Conservation (phyloP, 208 protist species). For the Trypanosoma scelopori region DNA sequence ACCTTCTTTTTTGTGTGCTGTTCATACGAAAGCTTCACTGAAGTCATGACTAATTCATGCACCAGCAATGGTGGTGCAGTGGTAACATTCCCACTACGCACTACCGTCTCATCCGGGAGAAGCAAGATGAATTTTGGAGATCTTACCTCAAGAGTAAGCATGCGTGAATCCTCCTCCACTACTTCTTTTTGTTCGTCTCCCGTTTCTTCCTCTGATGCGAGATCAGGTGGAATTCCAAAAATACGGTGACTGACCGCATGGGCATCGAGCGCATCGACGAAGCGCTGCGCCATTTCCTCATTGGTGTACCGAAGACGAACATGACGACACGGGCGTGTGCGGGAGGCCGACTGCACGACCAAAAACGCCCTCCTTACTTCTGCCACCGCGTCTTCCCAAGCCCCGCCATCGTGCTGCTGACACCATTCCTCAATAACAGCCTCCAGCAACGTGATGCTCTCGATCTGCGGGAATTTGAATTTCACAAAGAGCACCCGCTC, state of each 20-base stretch:
- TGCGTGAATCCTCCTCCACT: constrained; percentile 6
- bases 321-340: constrained; percentile 32
- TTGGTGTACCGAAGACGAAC: constrained; percentile 15
- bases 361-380: constrained; percentile 15
- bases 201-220: constrained; percentile 14
- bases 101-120: constrained; percentile 10
- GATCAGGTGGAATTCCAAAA: constrained; percentile 11
- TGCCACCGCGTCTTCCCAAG: constrained; percentile 5
- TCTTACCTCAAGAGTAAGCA: constrained; percentile 5
- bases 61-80: neutral
- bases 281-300: constrained; percentile 9
- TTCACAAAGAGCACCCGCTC: constrained; percentile 9
- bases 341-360: constrained; percentile 18
- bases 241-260: constrained; percentile 17
- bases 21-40: constrained; percentile 6
- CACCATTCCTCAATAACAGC: constrained; percentile 22
- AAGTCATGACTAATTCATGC: constrained; percentile 2
- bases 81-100: neutral
- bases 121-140: constrained; percentile 2
- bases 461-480: constrained; percentile 6
- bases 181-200: constrained; percentile 13
- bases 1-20: constrained; percentile 1
- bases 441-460: constrained; percentile 17
- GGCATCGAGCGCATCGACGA: constrained; percentile 10
- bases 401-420: constrained; percentile 4